Percentiles rank a stretch among this genome's conserved stretches.
Evolutionary conservation across 2,329 filamentous ascomycete species (phyloP).

Genomic region (Alternaria arborescens): DNA sequence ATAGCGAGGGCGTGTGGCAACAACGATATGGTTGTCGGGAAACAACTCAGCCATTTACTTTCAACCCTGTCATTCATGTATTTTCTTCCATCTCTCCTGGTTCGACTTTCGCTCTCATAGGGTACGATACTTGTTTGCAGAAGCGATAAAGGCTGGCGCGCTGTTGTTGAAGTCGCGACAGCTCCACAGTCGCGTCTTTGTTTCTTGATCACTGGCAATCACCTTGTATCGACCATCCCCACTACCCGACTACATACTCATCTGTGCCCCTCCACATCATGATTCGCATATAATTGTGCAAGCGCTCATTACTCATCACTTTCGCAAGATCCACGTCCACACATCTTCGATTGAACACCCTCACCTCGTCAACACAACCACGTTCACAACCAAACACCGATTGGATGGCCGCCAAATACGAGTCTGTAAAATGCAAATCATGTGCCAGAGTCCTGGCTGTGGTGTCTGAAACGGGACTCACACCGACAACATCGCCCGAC

Average conservation of each 20-base stretch:
- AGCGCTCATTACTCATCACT: not conserved
- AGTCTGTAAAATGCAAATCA: constrained; percentile 16
- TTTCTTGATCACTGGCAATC: constrained; percentile 3
- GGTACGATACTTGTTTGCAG: not conserved
- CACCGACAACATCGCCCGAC: constrained; percentile 5
- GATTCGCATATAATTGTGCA: not conserved
- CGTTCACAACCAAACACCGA: not conserved
- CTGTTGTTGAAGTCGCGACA: not conserved
- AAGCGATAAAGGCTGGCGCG: constrained; percentile 3
- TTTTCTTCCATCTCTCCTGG: not conserved
- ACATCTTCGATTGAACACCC: not conserved
- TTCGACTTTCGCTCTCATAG: not conserved
- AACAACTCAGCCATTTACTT: not conserved
- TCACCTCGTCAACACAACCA: not conserved
- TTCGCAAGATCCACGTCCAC: not conserved
- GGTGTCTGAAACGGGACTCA: constrained; percentile 21
- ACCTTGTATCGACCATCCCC: not conserved
- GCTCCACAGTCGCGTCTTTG: constrained; percentile 9
- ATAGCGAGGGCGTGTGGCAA: constrained; percentile 7
- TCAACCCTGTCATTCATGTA: not conserved
- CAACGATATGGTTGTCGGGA: not conserved
- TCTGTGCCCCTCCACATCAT: not conserved
- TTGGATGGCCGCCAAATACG: constrained; percentile 6
- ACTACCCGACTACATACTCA: not conserved
- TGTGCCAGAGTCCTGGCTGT: constrained; percentile 18